Base-by-base conservation (phyloP, 352 stramenopile species). In the Pythium aristosporum region DNA sequence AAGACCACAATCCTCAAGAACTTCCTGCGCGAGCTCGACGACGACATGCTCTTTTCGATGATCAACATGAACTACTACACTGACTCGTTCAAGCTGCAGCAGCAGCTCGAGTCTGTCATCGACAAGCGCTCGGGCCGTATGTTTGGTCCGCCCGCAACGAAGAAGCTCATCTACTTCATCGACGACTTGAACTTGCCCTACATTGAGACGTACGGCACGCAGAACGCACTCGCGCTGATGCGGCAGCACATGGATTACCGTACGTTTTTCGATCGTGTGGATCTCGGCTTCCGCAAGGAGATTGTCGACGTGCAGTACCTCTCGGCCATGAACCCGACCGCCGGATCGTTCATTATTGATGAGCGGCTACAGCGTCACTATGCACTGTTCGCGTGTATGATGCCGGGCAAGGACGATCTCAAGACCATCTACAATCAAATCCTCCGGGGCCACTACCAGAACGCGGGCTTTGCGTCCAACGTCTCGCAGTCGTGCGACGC, bases 61-160 rank as follows among this genome's bases (percentile, higher is more conserved):
- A 98, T 99, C 74, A 98, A 98, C 74, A 98, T 99, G 96, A 98
- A 96, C 64, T 98, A 98, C 76, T 98, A 97, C 76, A 98, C 91
- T 3, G 91, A 98, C 68, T 98, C 91, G 21, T 96, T 88, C 69
- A 97, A 96, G 49, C 71, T 98, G 9, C 94, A 98, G 65, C 87
- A 97, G 60, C 96, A 99, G 62, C 74, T 99, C 23, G 96, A 99
- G 70, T 92, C 96, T 0, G 94, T 98, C 37, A 98, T 99, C 63
- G 96, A 99, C 69, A 98, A 98, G 75, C 88, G 96, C 36, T 98
- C 92, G 2, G 96, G 96, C 0, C 82, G 94, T 28, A 97, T 97
- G 73, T 99, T 98, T 63, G 96, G 96, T 9, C 96, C 96, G 2
- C 95, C 96, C 2, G 94, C 96, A 18, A 97, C 91, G 30, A 98